These are phyloP conservation scores for Talaromyces amestolkiae DNA, from an alignment of 2,329 filamentous ascomycete species.

Conservation along the genomic window DNA sequence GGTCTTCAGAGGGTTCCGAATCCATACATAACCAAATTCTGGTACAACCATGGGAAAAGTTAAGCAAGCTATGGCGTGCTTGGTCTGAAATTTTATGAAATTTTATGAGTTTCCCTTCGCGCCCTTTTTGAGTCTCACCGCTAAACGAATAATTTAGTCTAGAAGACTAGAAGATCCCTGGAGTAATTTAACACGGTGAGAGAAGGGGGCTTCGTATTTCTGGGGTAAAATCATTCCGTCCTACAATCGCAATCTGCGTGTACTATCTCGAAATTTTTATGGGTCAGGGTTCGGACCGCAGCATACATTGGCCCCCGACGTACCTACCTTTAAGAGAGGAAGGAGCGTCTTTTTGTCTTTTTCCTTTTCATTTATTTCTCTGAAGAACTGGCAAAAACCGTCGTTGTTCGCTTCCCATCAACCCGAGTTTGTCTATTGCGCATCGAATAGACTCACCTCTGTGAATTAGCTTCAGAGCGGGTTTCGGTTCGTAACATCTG, in stretches of 20 bases:
- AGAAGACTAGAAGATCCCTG: neutral
- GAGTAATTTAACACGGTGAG: neutral
- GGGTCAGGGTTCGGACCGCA: neutral
- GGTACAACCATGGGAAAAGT: neutral
- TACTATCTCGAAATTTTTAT: conserved; percentile 7
- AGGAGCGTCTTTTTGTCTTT: neutral
- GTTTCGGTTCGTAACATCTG: neutral
- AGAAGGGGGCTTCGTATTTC: neutral
- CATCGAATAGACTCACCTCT: neutral
- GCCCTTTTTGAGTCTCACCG: neutral
- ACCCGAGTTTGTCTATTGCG: neutral
- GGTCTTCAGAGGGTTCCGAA: neutral
- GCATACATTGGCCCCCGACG: conserved; percentile 1
- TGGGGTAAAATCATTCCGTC: neutral
- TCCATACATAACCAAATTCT: neutral
- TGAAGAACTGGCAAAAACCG: neutral
- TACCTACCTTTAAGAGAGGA: neutral
- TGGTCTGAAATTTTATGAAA: neutral
- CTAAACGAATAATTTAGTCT: neutral
- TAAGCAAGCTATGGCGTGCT: conserved; percentile 5
- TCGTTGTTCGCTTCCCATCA: neutral
- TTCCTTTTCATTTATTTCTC: neutral
- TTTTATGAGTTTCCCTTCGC: neutral
- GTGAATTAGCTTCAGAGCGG: neutral
- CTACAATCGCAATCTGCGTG: conserved; percentile 14